Evolutionary conservation across 1,284 basidiomycete genomes (phyloP), one percentile per base, ranked within the genome.

Genomic region (Hemileccinum hortonii): DNA sequence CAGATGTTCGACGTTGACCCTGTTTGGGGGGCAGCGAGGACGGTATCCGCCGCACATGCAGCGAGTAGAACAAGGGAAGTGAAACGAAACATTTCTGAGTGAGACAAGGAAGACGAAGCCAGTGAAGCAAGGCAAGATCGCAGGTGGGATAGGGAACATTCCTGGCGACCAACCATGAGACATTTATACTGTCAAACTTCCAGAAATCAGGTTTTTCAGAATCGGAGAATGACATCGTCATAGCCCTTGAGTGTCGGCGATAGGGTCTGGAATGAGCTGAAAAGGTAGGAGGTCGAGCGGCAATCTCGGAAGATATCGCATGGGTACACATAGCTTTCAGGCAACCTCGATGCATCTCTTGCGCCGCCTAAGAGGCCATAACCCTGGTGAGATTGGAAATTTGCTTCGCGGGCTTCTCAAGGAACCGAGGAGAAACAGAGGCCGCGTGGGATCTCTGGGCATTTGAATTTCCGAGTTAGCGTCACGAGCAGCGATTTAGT

Each of bases 181-280:
- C n/a, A 57, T 51, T 62, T 58, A 63, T 61, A 61, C 38, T 11
- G 6, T 36, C 18, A 16, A 19, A 12, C 18, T 45, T 43, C 44
- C 14, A 36, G 41, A 15, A n/a, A 39, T 42, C 37, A 3, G 33
- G 7, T 12, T 3, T 40, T 43, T 42, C 29, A 8, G 6, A 4
- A 24, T 37, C 6, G 30, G 6, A 40, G 4, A 15, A 33, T 41
- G 18, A 22, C 12, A 37, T 43, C 45, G 30, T 18, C 3, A 37
- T 8, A 26, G 21, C 11, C 32, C 37, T 33, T 16, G 49, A 42
- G 41, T 38, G 38, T 50, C 41, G 35, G 50, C 9, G 46, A 60
- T 44, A 26, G 38, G 29, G 18, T 6, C 15, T 29, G 5, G n/a
- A 29, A 22, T 35, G 44, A 16, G 48, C 32, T n/a, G 30, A 46